Evolutionary conservation across 2,329 filamentous ascomycete species (phyloP), one percentile per base, ranked within the genome.

Genomic region (Trichoderma citrinoviride): DNA sequence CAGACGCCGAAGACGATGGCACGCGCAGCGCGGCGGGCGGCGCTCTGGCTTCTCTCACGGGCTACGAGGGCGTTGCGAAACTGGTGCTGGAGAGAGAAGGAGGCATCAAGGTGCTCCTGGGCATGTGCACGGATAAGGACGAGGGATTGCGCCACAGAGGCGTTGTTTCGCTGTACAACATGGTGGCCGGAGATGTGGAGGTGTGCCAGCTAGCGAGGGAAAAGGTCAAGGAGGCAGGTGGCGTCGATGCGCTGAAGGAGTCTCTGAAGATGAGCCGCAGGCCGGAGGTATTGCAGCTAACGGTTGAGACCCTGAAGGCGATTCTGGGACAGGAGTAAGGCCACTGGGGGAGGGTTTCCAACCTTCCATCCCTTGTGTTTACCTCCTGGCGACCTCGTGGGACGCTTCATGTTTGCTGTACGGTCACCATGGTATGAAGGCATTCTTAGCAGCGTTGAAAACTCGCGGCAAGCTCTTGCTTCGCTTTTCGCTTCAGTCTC

Each of bases 21-120:
- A 97, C 93, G 0, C 82, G 94, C 33, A 87, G 88, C 54, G 95
- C 93, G 0, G 93, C 95, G 0, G 93, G 93, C 3, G 95, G 95
- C 1, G 94, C 93, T 0, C 77, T 99, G 56, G 95, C 94, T 0
- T 91, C 91, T 77, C 78, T 99, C 25, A 93, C 93, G 0, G 86
- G 87, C 33, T 93, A 89, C 74, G 91, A 95, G 70, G 83, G 84
- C 1, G 90, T 91, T 0, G 89, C 94, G 1, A 82, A 85, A 2
- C 88, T 85, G 4, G 83, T 98, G 3, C 71, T 96, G 43, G 84
- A 86, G 66, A 83, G 90, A 41, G 86, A 91, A 5, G 83, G 90
- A 15, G 92, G 92, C 0, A 82, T 95, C 4, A 83, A 87, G 67
- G 86, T 92, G n/a, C 71, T 98, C n/a, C 77, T 99, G n/a, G 86